Conservation (phyloP, 2,329 filamentous ascomycete genomes). For the Hypoxylon sp. region DNA sequence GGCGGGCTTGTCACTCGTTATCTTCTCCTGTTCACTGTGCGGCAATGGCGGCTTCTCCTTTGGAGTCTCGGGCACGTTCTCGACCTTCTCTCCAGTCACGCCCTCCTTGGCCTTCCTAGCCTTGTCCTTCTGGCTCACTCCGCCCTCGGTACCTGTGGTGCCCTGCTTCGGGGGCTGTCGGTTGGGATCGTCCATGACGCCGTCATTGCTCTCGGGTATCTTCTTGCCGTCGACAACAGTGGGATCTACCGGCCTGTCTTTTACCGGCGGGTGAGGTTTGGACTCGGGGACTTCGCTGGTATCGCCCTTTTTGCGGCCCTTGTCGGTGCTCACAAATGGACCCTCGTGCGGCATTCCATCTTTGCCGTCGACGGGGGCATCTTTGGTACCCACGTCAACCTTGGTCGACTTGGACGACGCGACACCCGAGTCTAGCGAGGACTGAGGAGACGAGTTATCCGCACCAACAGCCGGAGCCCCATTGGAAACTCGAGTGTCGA, state of each 20-base stretch:
- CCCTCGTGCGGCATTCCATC: conserved; percentile 94
- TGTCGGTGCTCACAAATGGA: conserved; percentile 72
- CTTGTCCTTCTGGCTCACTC: conserved; percentile 87
- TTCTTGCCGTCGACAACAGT: conserved; percentile 66
- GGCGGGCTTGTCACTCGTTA: conserved; percentile 54
- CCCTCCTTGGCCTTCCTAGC: conserved; percentile 73
- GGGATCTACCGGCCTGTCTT: conserved; percentile 60
- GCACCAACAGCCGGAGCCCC: conserved; percentile 19
- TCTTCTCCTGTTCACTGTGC: conserved; percentile 79
- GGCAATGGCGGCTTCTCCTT: conserved; percentile 86
- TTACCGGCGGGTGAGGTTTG: conserved; percentile 53
- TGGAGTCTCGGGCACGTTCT: conserved; percentile 82
- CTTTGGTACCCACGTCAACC: conserved; percentile 63
- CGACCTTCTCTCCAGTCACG: conserved; percentile 68
- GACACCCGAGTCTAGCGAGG: conserved; percentile 44
- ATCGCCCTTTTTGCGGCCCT: conserved; percentile 48
- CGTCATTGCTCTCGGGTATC: conserved; percentile 72
- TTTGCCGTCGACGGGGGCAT: conserved; percentile 88
- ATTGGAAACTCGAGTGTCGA: conserved; percentile 31
- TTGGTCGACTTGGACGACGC: conserved; percentile 49
- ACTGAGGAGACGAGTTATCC: conserved; percentile 31
- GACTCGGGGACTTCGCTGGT: conserved; percentile 47
- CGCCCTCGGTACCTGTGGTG: conserved; percentile 87
- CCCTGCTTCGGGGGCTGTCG: conserved; percentile 80
- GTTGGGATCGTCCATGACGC: conserved; percentile 92